Conservation (phyloP, 1,139 yeast species). For the Hansenula lynferdii region DNA sequence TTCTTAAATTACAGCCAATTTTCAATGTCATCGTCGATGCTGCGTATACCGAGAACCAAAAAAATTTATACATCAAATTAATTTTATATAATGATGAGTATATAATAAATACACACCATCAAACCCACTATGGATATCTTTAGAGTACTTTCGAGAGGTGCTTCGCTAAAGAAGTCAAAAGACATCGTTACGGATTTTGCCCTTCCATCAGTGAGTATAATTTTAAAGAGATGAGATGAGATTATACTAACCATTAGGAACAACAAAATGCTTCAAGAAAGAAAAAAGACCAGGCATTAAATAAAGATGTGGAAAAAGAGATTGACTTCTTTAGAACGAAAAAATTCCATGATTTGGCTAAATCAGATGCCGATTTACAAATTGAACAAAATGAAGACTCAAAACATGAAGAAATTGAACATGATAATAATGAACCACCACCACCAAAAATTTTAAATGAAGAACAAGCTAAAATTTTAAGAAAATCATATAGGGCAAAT, state of each 20-base stretch:
- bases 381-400: conserved; percentile 19
- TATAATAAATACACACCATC: too few species aligned
- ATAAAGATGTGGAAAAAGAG: conserved; percentile 50
- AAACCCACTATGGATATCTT: conserved; percentile 99
- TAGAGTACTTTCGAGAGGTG: conserved; percentile 80
- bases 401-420: conserved; percentile 21
- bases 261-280: conserved; percentile 15
- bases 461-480: conserved; percentile 52
- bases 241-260: neutral
- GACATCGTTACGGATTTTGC: conserved; percentile 40
- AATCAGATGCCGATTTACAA: conserved; percentile 16
- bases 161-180: conserved; percentile 59
- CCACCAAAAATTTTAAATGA: conserved; percentile 44
- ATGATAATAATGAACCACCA: conserved; percentile 26
- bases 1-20: too few species aligned
- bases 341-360: conserved; percentile 26
- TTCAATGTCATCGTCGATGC: too few species aligned
- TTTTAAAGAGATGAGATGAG: neutral
- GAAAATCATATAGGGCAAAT: conserved; percentile 55
- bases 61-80: too few species aligned
- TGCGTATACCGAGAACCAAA: too few species aligned
- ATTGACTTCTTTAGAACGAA: conserved; percentile 68
- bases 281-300: conserved; percentile 34
- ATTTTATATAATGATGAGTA: too few species aligned
- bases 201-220: conserved; percentile 28